Conservation (phyloP, 352 stramenopile genomes). For the Globisporangium cylindrosporum region DNA sequence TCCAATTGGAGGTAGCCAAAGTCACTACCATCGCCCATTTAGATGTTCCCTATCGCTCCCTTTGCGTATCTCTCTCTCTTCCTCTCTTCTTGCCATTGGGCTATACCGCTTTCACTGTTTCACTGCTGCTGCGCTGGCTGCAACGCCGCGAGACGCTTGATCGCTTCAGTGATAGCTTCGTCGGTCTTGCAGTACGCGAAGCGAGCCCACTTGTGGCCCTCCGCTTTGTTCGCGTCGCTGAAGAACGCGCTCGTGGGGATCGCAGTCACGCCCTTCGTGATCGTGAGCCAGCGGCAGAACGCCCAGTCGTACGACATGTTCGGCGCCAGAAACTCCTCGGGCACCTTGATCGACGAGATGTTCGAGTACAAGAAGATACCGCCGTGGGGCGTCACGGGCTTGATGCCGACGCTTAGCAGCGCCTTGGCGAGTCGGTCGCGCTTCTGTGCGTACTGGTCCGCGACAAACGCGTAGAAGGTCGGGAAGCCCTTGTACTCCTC, state of each 20-base stretch:
- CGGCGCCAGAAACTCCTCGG: slow-evolving; percentile 39
- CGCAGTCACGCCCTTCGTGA: slow-evolving; percentile 87
- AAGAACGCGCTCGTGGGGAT: slow-evolving; percentile 94
- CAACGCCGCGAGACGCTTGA: slow-evolving; percentile 45
- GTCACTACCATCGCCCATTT: too few species aligned
- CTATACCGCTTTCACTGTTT: background rate
- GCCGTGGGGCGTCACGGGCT: slow-evolving; percentile 55
- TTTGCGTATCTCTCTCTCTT: background rate
- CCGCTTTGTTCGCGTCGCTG: slow-evolving; percentile 64
- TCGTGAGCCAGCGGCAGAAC: slow-evolving; percentile 91
- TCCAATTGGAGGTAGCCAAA: too few species aligned
- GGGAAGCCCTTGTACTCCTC: slow-evolving; percentile 65
- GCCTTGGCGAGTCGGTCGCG: slow-evolving; percentile 56
- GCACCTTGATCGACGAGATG: slow-evolving; percentile 65
- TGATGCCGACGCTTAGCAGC: slow-evolving; percentile 56
- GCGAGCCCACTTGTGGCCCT: slow-evolving; percentile 75
- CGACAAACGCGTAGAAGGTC: slow-evolving; percentile 83
- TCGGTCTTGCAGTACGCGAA: slow-evolving; percentile 98
- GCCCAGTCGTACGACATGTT: slow-evolving; percentile 88
- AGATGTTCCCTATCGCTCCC: too few species aligned
- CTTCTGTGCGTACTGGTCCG: slow-evolving; percentile 70
- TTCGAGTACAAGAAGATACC: slow-evolving; percentile 84
- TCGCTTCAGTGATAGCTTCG: slow-evolving; percentile 87
- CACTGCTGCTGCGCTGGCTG: slow-evolving; percentile 6
- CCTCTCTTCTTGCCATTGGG: background rate